A percentile compares a stretch with the other conserved stretches of the same genome.
phyloP scores from a whole-genome alignment of 257 asterid genomes.

The Solanum chilense region DNA sequence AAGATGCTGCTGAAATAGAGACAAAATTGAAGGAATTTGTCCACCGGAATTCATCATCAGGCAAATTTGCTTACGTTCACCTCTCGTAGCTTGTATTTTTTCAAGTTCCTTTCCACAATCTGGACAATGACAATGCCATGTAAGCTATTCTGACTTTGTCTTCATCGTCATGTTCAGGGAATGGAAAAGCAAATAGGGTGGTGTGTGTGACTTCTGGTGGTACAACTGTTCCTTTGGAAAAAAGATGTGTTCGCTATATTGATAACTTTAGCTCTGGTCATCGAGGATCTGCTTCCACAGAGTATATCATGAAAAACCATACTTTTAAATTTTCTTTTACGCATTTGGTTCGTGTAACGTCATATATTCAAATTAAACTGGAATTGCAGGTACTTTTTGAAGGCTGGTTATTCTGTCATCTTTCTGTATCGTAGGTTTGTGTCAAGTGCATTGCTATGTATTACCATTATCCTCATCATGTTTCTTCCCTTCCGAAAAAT shows the following conservation, averaged over 20 bases:
- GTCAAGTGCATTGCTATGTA: neutral
- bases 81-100: neutral
- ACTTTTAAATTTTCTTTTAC: neutral
- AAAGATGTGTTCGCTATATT: slow-evolving; percentile 81
- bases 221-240: slow-evolving; percentile 93
- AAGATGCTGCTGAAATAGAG: slow-evolving; percentile 43
- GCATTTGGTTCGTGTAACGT: neutral
- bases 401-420: slow-evolving; percentile 82
- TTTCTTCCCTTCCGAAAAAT: neutral
- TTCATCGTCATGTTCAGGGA: slow-evolving; percentile 17
- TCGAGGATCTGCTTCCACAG: slow-evolving; percentile 95
- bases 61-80: slow-evolving; percentile 13
- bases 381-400: slow-evolving; percentile 65
- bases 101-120: neutral
- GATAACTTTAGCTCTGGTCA: slow-evolving; percentile 97
- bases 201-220: slow-evolving; percentile 97
- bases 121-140: neutral
- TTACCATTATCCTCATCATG: neutral
- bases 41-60: slow-evolving; percentile 22
- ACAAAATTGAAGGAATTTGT: slow-evolving; percentile 40
- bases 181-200: slow-evolving; percentile 35
- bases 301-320: slow-evolving; percentile 36
- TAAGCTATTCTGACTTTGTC: neutral
- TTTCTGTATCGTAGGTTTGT: slow-evolving; percentile 80
- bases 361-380: neutral